phyloP scores from a whole-genome alignment of 345 rosid genomes.

The Syzygium jambos region DNA sequence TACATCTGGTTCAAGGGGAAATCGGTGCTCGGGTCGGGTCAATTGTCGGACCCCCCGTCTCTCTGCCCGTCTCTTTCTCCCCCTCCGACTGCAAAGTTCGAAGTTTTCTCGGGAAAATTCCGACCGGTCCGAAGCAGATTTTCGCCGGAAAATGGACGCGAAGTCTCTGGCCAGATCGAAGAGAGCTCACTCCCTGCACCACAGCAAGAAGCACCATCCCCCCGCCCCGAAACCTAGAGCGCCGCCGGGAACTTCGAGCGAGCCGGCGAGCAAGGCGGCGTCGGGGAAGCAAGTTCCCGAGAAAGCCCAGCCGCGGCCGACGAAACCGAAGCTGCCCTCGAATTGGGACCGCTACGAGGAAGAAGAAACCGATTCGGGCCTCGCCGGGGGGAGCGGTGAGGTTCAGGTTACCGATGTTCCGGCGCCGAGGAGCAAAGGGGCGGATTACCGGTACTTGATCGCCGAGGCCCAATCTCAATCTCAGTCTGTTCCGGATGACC shows the following conservation, averaged over 20 bases:
- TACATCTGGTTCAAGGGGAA: neutral
- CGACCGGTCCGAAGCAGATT: neutral
- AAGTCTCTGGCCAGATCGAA: constrained; percentile 80
- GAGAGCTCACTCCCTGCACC: constrained; percentile 79
- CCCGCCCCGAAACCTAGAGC: constrained; percentile 33
- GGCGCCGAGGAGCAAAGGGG: constrained; percentile 77
- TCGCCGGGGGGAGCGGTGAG: neutral
- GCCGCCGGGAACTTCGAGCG: constrained; percentile 1
- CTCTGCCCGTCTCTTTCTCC: neutral
- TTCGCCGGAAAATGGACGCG: constrained; percentile 37
- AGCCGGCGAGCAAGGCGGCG: neutral
- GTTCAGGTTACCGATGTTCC: constrained; percentile 17
- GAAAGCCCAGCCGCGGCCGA: neutral
- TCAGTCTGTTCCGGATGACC: constrained; percentile 11
- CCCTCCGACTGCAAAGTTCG: neutral
- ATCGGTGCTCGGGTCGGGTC: neutral
- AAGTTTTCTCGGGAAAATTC: neutral
- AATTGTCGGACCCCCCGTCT: neutral
- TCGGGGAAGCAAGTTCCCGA: constrained; percentile 30
- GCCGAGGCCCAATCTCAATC: constrained; percentile 52
- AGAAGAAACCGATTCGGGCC: constrained; percentile 17
- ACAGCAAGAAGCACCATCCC: constrained; percentile 41
- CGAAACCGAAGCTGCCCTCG: constrained; percentile 39
- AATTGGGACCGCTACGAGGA: constrained; percentile 78
- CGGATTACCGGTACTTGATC: constrained; percentile 54